Evolutionary conservation across 2,329 filamentous ascomycete genomes (phyloP).

Genomic region (Hymenoscyphus linearis): DNA sequence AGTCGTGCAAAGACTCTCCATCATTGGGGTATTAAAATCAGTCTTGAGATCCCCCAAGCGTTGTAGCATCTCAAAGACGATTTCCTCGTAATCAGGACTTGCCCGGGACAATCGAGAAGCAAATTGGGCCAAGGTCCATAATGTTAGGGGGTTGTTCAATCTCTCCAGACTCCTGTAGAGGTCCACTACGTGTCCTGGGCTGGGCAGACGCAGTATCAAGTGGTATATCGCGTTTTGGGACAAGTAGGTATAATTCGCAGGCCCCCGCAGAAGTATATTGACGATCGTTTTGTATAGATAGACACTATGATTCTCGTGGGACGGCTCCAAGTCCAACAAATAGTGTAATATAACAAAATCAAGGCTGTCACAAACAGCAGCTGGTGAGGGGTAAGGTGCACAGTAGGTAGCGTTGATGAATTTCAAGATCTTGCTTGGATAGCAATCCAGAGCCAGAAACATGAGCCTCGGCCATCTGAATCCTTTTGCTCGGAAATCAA

Average conservation of each 20-base stretch:
- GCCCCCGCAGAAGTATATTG: conserved; percentile 6
- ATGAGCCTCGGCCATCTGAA: conserved; percentile 23
- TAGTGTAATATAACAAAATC: conserved; percentile 22
- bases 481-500: not conserved
- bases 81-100: conserved; percentile 36
- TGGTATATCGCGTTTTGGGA: conserved; percentile 21
- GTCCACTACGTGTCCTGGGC: conserved; percentile 8
- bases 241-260: conserved; percentile 13
- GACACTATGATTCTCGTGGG: conserved; percentile 1
- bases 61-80: conserved; percentile 42
- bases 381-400: conserved; percentile 18
- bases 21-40: conserved; percentile 42
- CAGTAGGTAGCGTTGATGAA: conserved; percentile 21
- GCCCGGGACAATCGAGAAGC: conserved; percentile 36
- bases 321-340: conserved; percentile 6
- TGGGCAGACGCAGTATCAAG: conserved; percentile 17
- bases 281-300: conserved; percentile 6
- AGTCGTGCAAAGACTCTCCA: conserved; percentile 52
- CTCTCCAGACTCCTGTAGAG: conserved; percentile 21
- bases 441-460: conserved; percentile 12
- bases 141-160: conserved; percentile 17
- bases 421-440: conserved; percentile 21
- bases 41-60: conserved; percentile 33
- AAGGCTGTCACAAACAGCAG: conserved; percentile 20
- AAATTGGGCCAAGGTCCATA: conserved; percentile 27